Percentiles rank a stretch among this genome's conserved stretches.
Evolutionary conservation across 495 filamentous ascomycete genomes (phyloP).

Genomic region (Penicillium malachiteum): DNA sequence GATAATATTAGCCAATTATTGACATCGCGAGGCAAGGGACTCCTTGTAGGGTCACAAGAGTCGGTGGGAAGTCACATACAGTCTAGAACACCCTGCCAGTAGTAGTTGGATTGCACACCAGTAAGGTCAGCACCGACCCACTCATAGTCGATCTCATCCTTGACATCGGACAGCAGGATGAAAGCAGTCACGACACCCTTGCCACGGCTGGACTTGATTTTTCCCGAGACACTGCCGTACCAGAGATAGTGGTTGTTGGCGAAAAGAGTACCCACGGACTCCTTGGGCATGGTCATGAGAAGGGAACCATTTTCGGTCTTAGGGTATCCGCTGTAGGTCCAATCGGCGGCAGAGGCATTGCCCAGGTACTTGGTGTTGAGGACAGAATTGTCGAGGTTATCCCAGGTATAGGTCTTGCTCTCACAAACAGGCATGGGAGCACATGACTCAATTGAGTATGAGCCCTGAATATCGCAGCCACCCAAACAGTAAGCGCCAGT

Average conservation of each 20-base stretch:
- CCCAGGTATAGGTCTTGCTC: slow-evolving; percentile 64
- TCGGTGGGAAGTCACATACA: slow-evolving; percentile 59
- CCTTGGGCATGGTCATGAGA: slow-evolving; percentile 84
- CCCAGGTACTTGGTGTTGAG: slow-evolving; percentile 81
- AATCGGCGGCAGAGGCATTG: slow-evolving; percentile 72
- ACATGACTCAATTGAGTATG: slow-evolving; percentile 79
- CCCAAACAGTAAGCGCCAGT: slow-evolving; percentile 94
- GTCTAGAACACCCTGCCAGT: slow-evolving; percentile 89
- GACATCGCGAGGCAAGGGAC: not conserved
- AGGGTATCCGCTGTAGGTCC: slow-evolving; percentile 81
- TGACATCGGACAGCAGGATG: slow-evolving; percentile 89
- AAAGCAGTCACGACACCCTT: slow-evolving; percentile 92
- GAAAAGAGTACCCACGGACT: slow-evolving; percentile 79
- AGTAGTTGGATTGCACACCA: slow-evolving; percentile 89
- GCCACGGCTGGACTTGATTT: slow-evolving; percentile 81
- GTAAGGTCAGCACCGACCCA: slow-evolving; percentile 80
- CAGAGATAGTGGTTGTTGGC: slow-evolving; percentile 89
- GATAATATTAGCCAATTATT: slow-evolving; percentile 2
- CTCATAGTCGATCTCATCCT: slow-evolving; percentile 98
- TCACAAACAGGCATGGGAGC: slow-evolving; percentile 82
- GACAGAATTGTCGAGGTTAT: slow-evolving; percentile 63
- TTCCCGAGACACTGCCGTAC: slow-evolving; percentile 91
- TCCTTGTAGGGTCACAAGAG: too few species aligned
- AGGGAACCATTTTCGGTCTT: slow-evolving; percentile 58
- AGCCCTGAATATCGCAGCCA: slow-evolving; percentile 86